Percentiles rank a stretch among this genome's conserved stretches.
These are phyloP conservation scores for Copromyces sp. DNA, from an alignment of 495 filamentous ascomycete genomes.

Conservation along the genomic window DNA sequence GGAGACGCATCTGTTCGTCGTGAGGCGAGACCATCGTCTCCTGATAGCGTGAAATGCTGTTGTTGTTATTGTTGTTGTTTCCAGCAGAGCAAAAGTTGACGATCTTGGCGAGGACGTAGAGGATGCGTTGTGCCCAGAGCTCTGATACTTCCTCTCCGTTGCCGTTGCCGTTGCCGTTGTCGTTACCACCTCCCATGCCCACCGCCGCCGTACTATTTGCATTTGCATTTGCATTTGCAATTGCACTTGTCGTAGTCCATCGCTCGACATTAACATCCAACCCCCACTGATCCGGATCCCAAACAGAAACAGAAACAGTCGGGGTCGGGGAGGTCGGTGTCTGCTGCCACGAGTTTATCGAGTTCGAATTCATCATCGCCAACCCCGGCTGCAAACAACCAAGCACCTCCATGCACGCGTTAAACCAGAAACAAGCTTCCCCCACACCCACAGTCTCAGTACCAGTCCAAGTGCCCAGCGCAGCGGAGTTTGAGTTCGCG, in stretches of 20 bases:
- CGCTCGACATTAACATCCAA: slow-evolving; percentile 67
- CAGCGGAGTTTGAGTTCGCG: slow-evolving; percentile 42
- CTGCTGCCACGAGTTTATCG: slow-evolving; percentile 25
- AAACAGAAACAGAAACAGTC: slow-evolving; percentile 42
- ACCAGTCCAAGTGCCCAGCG: neutral
- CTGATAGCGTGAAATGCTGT: slow-evolving; percentile 47
- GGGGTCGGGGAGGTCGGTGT: slow-evolving; percentile 16
- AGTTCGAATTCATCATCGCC: slow-evolving; percentile 52
- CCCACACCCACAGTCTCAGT: slow-evolving; percentile 48
- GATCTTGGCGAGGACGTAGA: slow-evolving; percentile 85
- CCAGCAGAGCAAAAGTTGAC: slow-evolving; percentile 59
- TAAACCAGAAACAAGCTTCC: slow-evolving; percentile 90
- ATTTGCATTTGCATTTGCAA: neutral
- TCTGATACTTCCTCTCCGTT: slow-evolving; percentile 55
- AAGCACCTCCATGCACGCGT: slow-evolving; percentile 80
- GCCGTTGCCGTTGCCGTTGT: slow-evolving; percentile 47
- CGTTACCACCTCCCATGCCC: neutral
- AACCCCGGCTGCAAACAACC: slow-evolving; percentile 48
- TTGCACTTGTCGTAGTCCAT: slow-evolving; percentile 3
- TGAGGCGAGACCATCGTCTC: slow-evolving; percentile 40
- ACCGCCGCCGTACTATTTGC: neutral
- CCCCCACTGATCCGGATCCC: slow-evolving; percentile 89
- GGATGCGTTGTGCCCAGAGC: slow-evolving; percentile 80
- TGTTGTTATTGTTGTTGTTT: neutral
- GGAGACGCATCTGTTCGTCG: slow-evolving; percentile 51